Base-by-base conservation (phyloP, 352 stramenopile genomes). In the Phytophthora melonis region DNA sequence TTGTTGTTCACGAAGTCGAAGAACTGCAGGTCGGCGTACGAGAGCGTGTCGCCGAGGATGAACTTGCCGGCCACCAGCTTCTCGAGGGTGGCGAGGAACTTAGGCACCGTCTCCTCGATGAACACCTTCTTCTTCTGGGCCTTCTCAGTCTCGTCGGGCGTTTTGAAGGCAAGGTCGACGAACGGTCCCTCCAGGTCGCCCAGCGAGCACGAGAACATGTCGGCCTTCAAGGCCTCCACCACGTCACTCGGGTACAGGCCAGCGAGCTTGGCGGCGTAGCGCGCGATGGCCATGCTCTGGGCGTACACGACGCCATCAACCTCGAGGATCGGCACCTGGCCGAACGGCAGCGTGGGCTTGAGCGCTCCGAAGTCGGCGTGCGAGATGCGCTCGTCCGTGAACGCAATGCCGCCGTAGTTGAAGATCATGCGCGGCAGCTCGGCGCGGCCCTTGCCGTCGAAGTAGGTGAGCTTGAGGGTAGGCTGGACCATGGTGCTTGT, bases 391-490 rank as follows among this genome's bases (percentile, higher is more conserved):
- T 78, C 23, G 41, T 88, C 72, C 27, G 66, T 72, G 60, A 89
- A 89, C 14, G 60, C 14, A 45, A 91, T 30, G 27, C 27, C 27
- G 27, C 27, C 27, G 27, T 30, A 30, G 18, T 63, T 47, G 67
- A 90, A 72, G 43, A 77, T 41, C n/a, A 94, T 64, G 18, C 89
- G 85, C 19, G 81, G 19, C 23, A 87, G 39, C 75, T 94, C 87
- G 5, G 58, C 88, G 34, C 77, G 80, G 16, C 66, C 87, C 18
- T 72, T 56, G 47, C 67, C 23, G 56, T 89, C 65, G 55, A 94
- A 93, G 80, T 93, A 95, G 19, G 73, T 87, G 25, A 94, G 66
- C 71, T 87, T 88, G 58, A 92, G 34, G 30, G 76, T 54, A 10
- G 62, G 63, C 49, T 76, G 68, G 41, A 41, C 50, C 68, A 74